Conservation (phyloP, 2,329 filamentous ascomycete genomes). For the Ascochyta viciae-villosae region DNA sequence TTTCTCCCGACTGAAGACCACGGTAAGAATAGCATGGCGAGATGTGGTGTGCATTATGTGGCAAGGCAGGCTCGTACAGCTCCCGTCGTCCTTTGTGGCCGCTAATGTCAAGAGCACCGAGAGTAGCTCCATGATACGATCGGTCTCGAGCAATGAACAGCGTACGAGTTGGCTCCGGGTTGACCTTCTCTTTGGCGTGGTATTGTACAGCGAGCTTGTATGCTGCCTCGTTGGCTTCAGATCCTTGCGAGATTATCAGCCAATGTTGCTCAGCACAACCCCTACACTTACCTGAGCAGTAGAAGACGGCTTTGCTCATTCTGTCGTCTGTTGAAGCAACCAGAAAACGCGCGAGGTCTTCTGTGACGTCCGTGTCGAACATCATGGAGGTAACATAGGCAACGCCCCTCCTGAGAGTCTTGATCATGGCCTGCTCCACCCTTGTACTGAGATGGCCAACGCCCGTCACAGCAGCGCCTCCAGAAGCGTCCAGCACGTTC, state of each 20-base stretch:
- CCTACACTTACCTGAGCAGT: slow-evolving; percentile 60
- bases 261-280: background rate
- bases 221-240: slow-evolving; percentile 73
- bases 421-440: slow-evolving; percentile 65
- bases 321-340: slow-evolving; percentile 59
- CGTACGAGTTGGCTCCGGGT: slow-evolving; percentile 60
- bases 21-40: slow-evolving; percentile 73
- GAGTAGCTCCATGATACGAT: slow-evolving; percentile 74
- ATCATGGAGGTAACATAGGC: slow-evolving; percentile 66
- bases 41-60: slow-evolving; percentile 65
- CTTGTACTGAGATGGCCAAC: slow-evolving; percentile 71
- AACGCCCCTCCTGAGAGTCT: slow-evolving; percentile 64
- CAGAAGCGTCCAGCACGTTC: slow-evolving; percentile 73
- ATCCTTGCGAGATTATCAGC: slow-evolving; percentile 40
- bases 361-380: slow-evolving; percentile 62
- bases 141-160: slow-evolving; percentile 70
- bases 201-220: slow-evolving; percentile 73
- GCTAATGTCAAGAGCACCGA: slow-evolving; percentile 70
- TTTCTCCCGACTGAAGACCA: slow-evolving; percentile 60
- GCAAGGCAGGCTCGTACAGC: slow-evolving; percentile 67
- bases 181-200: slow-evolving; percentile 60
- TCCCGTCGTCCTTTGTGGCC: slow-evolving; percentile 67
- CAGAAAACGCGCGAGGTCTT: slow-evolving; percentile 61
- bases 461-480: slow-evolving; percentile 75
- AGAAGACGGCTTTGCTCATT: slow-evolving; percentile 63